Evolutionary conservation across 2,329 filamentous ascomycete genomes (phyloP), one percentile per base, ranked within the genome.

Genomic region (Macrophomina tecta): DNA sequence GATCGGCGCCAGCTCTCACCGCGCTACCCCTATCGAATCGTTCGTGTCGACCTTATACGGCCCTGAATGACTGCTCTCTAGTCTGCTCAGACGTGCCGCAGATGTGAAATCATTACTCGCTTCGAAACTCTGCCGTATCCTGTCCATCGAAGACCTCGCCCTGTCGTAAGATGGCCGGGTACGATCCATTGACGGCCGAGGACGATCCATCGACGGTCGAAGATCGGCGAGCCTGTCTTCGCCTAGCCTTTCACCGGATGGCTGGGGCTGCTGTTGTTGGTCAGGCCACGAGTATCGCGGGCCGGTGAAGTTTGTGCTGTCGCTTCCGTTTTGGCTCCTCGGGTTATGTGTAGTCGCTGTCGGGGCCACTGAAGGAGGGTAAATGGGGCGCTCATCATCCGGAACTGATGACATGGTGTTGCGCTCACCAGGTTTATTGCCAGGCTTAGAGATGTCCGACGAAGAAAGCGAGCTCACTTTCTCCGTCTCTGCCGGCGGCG

Each of bases 301-400:
- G 14, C 56, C 83, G 28, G 93, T 96, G 78, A 93, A 96, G 73
- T 96, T 94, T 60, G 95, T 97, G 69, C 93, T 94, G 78, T 97
- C 94, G 80, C 94, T 97, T 68, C 93, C 93, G 72, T 94, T 96
- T 76, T 97, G 92, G 73, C 92, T 95, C 72, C 88, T 85, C 61
- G 90, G 90, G 70, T 93, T 94, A 76, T 95, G 90, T 12, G 78
- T 80, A 23, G 76, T 79, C 53, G 88, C 86, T 16, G 92, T 94
- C 12, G 87, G 85, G 58, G 92, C 91, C 73, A 94, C 89, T 64
- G 94, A 97, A 14, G 94, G 93, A 60, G 94, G 92, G 79, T 98
- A 98, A 73, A 98, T 97, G 38, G 94, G 94, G 71, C 93, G 88
- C 77, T 92, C 86, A 75, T 97, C 94, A 79, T 98, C 94, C 75